A percentile compares a stretch with the other conserved stretches of the same genome.
Conservation (phyloP, 257 asterid species). For the Orobanche coerulescens region DNA sequence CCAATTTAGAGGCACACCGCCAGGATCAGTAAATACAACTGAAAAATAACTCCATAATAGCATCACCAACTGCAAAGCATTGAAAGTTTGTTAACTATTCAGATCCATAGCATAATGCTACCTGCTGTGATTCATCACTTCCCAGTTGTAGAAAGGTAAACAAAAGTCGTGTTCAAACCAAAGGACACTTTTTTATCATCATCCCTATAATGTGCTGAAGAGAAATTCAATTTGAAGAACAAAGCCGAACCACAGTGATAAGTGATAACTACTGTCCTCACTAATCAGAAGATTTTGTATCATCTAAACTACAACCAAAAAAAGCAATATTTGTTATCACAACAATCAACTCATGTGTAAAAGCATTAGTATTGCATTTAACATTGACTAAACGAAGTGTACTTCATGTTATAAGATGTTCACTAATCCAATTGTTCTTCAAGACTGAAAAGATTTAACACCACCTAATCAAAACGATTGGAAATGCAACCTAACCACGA, state of each 20-base stretch:
- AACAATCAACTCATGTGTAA: not conserved
- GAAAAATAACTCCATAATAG: slow-evolving; percentile 97
- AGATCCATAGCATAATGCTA: slow-evolving; percentile 20
- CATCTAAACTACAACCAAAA: slow-evolving; percentile 6
- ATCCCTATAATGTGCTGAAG: not conserved
- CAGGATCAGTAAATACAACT: slow-evolving; percentile 93
- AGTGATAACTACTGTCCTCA: not conserved
- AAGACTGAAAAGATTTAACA: slow-evolving; percentile 8
- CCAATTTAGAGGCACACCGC: slow-evolving; percentile 88
- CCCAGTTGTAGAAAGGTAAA: not conserved
- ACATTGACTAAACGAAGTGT: slow-evolving; percentile 1
- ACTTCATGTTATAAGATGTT: not conserved
- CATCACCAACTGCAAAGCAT: slow-evolving; percentile 70
- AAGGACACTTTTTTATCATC: not conserved
- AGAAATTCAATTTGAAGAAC: not conserved
- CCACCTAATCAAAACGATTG: slow-evolving; percentile 5
- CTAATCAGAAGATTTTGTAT: slow-evolving; percentile 3
- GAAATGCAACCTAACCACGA: not conserved
- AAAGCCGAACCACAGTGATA: slow-evolving; percentile 1
- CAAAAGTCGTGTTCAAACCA: not conserved
- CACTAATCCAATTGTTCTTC: slow-evolving; percentile 12
- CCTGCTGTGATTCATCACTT: not conserved
- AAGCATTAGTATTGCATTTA: not conserved
- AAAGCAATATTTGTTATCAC: not conserved
- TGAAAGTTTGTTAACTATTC: slow-evolving; percentile 11